A percentile compares a stretch with the other conserved stretches of the same genome.
Evolutionary conservation across 129 eudicot genomes (phyloP).

Genomic region (Artemisia argyi): DNA sequence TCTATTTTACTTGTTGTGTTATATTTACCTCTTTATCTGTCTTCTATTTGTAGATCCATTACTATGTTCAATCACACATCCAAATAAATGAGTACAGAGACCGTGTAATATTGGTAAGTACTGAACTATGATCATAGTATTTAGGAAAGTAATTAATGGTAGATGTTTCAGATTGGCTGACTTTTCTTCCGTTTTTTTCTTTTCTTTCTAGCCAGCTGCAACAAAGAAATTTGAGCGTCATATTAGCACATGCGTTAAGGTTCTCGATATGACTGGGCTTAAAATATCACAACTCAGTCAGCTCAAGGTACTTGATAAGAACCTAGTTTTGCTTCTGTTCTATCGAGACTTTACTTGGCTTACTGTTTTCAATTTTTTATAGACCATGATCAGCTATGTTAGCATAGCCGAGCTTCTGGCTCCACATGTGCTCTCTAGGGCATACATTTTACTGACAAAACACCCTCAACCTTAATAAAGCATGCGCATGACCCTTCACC

Average conservation of each 20-base stretch:
- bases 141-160: neutral
- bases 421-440: too few relatives aligned
- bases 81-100: constrained; percentile 96
- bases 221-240: constrained; percentile 60
- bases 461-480: too few relatives aligned
- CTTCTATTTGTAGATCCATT: constrained; percentile 60
- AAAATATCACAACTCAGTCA: constrained; percentile 84
- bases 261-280: constrained; percentile 94
- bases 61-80: constrained; percentile 96
- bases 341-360: constrained; percentile 5
- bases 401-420: too few relatives aligned
- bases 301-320: constrained; percentile 56
- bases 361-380: neutral
- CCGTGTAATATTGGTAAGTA: constrained; percentile 74
- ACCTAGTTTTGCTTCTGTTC: neutral
- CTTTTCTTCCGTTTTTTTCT: neutral
- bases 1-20: neutral
- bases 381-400: neutral
- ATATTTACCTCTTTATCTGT: neutral
- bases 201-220: constrained; percentile 60
- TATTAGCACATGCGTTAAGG: constrained; percentile 76
- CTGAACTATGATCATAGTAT: constrained; percentile 13
- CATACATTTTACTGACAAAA: too few relatives aligned
- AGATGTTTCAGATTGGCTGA: neutral
- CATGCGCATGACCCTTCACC: too few relatives aligned